A percentile compares a stretch with the other conserved stretches of the same genome.
Conservation (phyloP, 257 asterid species). For the Petunia secreta region DNA sequence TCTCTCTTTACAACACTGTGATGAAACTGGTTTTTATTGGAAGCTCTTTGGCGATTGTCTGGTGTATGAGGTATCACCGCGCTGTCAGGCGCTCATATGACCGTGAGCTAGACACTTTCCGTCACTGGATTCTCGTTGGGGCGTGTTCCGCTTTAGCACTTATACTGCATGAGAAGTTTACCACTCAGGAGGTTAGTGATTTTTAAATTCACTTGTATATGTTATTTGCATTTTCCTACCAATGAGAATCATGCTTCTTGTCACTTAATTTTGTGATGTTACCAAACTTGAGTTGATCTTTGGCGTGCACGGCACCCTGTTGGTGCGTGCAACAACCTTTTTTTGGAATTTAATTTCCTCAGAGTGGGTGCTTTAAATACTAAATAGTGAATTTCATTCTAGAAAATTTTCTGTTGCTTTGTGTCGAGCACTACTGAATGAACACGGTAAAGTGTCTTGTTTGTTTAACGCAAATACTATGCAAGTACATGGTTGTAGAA, state of each 20-base stretch:
- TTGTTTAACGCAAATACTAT: constrained; percentile 1
- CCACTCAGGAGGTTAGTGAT: constrained; percentile 73
- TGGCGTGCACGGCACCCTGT: constrained; percentile 6
- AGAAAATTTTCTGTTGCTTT: neutral
- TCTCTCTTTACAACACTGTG: constrained; percentile 76
- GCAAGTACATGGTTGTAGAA: constrained; percentile 8
- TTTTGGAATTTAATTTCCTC: neutral
- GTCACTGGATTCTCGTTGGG: constrained; percentile 70
- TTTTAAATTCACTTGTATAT: neutral
- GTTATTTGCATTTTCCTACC: constrained; percentile 6
- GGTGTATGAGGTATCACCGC: constrained; percentile 83
- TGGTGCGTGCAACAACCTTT: constrained; percentile 20
- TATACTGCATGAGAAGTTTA: constrained; percentile 72
- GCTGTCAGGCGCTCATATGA: constrained; percentile 82
- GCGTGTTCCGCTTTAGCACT: constrained; percentile 61
- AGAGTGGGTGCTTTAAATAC: neutral
- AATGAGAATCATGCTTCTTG: constrained; percentile 9
- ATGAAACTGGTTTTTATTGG: constrained; percentile 91
- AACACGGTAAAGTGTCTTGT: neutral
- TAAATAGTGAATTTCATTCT: neutral
- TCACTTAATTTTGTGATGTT: constrained; percentile 7
- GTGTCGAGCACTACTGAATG: neutral
- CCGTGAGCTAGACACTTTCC: constrained; percentile 81
- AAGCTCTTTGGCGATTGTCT: constrained; percentile 84
- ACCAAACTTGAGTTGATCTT: neutral